Percentiles rank a stretch among this genome's conserved stretches.
phyloP scores from a whole-genome alignment of 2,329 filamentous ascomycete species.

The Beauveria asiatica region DNA sequence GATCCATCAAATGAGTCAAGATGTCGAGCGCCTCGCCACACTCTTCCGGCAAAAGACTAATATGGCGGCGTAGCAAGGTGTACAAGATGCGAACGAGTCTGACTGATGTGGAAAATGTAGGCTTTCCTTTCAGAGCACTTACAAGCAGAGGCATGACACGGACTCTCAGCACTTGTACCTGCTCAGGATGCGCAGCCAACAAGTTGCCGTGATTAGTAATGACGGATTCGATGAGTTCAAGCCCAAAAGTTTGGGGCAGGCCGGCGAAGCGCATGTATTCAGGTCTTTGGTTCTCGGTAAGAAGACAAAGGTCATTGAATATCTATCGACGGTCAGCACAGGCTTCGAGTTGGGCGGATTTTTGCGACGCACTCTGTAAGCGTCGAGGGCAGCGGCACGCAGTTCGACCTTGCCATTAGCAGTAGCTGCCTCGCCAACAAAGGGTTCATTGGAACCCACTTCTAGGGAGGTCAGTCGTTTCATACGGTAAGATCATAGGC shows the following conservation, averaged over 20 bases:
- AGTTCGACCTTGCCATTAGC: slow-evolving; percentile 58
- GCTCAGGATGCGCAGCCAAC: slow-evolving; percentile 70
- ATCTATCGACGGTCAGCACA: slow-evolving; percentile 39
- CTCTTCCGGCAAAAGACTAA: slow-evolving; percentile 65
- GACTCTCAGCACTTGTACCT: slow-evolving; percentile 66
- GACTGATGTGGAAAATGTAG: slow-evolving; percentile 74
- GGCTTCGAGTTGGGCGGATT: neutral
- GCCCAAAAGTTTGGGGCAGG: slow-evolving; percentile 71
- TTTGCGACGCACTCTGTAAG: slow-evolving; percentile 53
- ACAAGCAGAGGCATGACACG: slow-evolving; percentile 79
- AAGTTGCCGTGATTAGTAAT: slow-evolving; percentile 77
- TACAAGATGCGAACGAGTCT: slow-evolving; percentile 77
- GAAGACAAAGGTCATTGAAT: slow-evolving; percentile 80
- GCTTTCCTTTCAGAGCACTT: slow-evolving; percentile 65
- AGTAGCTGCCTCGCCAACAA: slow-evolving; percentile 58
- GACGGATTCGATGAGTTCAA: slow-evolving; percentile 88
- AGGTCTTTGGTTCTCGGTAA: slow-evolving; percentile 76
- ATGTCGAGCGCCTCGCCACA: slow-evolving; percentile 76
- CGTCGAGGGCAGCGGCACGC: slow-evolving; percentile 72
- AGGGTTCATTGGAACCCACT: slow-evolving; percentile 41
- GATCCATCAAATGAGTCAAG: slow-evolving; percentile 78
- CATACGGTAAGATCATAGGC: neutral
- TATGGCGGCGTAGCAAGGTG: slow-evolving; percentile 69
- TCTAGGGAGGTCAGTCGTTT: slow-evolving; percentile 24
- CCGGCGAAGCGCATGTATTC: slow-evolving; percentile 73